Evolutionary conservation across 1,139 yeast genomes (phyloP).

Genomic region (Geotrichum klebahnii): DNA sequence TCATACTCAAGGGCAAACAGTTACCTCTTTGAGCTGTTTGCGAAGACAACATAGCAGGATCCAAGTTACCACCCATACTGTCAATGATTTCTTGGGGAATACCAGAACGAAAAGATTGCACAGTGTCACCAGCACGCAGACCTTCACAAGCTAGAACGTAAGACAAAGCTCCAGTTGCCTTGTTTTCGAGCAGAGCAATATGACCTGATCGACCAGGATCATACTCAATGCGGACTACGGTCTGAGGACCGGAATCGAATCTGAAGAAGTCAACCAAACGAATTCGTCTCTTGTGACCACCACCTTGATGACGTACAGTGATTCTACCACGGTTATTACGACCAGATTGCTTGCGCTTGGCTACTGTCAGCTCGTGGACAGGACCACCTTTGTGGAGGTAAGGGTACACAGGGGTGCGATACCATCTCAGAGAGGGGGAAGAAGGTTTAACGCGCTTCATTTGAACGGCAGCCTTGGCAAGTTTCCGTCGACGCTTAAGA

Average conservation of each 20-base stretch:
- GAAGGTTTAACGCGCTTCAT: slow-evolving; percentile 75
- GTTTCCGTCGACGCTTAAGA: slow-evolving; percentile 66
- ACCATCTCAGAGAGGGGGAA: slow-evolving; percentile 88
- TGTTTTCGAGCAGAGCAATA: slow-evolving; percentile 75
- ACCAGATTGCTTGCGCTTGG: slow-evolving; percentile 75
- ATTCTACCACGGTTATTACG: slow-evolving; percentile 86
- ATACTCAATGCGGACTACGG: slow-evolving; percentile 84
- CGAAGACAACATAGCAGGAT: slow-evolving; percentile 85
- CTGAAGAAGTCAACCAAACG: slow-evolving; percentile 79
- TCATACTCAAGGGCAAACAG: slow-evolving; percentile 86
- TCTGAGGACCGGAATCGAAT: slow-evolving; percentile 62
- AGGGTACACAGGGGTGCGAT: slow-evolving; percentile 78
- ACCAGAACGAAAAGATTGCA: slow-evolving; percentile 84
- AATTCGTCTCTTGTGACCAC: slow-evolving; percentile 88
- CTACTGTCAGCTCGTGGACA: slow-evolving; percentile 64
- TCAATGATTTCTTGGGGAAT: slow-evolving; percentile 71
- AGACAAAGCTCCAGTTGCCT: slow-evolving; percentile 57
- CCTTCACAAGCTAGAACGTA: slow-evolving; percentile 92
- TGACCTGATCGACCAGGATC: slow-evolving; percentile 96
- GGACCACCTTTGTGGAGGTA: slow-evolving; percentile 87
- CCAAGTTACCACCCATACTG: slow-evolving; percentile 81
- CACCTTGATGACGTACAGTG: slow-evolving; percentile 93
- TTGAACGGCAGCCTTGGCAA: slow-evolving; percentile 64
- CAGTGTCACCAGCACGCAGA: slow-evolving; percentile 82
- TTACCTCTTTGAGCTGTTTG: slow-evolving; percentile 90